phyloP scores from a whole-genome alignment of 805 yeast species.

The Hanseniaspora nectarophila region DNA sequence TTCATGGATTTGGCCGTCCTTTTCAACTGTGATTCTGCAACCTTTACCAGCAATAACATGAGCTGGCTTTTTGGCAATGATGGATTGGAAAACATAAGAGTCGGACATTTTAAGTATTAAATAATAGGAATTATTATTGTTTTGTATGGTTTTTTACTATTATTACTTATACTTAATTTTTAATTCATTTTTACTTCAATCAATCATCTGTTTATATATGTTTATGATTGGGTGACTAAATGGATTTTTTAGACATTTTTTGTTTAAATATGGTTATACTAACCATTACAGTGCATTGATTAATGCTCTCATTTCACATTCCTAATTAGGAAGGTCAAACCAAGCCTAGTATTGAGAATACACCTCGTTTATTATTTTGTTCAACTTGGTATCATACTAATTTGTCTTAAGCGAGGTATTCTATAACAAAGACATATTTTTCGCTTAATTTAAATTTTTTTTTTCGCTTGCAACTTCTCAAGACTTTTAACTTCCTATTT shows the following conservation, averaged over 20 bases:
- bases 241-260: neutral
- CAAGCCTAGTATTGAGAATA: neutral
- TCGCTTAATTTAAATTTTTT: neutral
- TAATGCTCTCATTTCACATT: neutral
- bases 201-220: neutral
- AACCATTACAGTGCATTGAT: neutral
- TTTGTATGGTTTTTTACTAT: neutral
- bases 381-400: no score
- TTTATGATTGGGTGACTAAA: neutral
- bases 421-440: no score
- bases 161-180: no score
- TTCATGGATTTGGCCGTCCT: constrained; percentile 30
- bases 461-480: neutral
- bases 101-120: constrained; percentile 6
- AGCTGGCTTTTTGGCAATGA: constrained; percentile 30
- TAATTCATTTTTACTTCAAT: neutral
- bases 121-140: neutral
- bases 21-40: constrained; percentile 32
- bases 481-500: neutral
- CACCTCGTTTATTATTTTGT: no score
- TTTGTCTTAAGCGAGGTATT: no score
- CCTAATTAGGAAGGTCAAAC: neutral
- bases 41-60: constrained; percentile 37
- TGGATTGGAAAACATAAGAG: constrained; percentile 34
- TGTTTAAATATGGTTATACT: no score